A percentile compares a stretch with the other conserved stretches of the same genome.
These are phyloP conservation scores for Luzula sylvatica DNA, from an alignment of 176 grass and related monocot species.

Conservation along the genomic window DNA sequence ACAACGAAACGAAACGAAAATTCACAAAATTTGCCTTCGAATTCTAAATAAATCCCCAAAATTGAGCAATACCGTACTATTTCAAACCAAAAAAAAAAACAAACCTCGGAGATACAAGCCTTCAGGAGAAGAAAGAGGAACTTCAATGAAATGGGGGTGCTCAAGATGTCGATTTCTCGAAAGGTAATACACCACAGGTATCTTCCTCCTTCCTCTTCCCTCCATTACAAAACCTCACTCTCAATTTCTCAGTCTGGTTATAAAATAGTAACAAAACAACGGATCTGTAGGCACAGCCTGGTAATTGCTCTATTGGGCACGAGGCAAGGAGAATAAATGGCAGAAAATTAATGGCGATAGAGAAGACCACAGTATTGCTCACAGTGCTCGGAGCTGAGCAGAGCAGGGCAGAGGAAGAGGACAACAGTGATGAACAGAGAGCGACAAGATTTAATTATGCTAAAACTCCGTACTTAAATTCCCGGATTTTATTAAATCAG, in stretches of 20 bases:
- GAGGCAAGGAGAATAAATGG: not conserved
- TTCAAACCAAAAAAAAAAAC: not conserved
- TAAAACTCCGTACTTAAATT: too few species aligned
- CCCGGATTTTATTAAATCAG: too few species aligned
- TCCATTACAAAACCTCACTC: not conserved
- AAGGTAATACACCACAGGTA: constrained; percentile 92
- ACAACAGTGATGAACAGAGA: too few species aligned
- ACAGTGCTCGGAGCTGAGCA: too few species aligned
- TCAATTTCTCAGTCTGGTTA: not conserved
- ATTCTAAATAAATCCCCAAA: not conserved
- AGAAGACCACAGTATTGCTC: too few species aligned
- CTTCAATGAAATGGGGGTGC: constrained; percentile 99
- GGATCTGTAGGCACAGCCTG: not conserved
- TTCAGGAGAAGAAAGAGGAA: constrained; percentile 50
- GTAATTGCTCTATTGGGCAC: not conserved
- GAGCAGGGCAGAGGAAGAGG: too few species aligned
- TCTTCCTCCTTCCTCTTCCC: constrained; percentile 21
- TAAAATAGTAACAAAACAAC: not conserved
- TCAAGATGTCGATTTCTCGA: constrained; percentile 90
- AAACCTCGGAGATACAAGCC: constrained; percentile 76
- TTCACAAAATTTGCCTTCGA: not conserved
- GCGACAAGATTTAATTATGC: too few species aligned
- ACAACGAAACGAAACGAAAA: not conserved
- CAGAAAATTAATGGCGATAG: too few species aligned
- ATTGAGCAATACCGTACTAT: not conserved